Evolutionary conservation across 768 basidiomycete genomes (phyloP).

Genomic region (Mrakia hoshinonis): DNA sequence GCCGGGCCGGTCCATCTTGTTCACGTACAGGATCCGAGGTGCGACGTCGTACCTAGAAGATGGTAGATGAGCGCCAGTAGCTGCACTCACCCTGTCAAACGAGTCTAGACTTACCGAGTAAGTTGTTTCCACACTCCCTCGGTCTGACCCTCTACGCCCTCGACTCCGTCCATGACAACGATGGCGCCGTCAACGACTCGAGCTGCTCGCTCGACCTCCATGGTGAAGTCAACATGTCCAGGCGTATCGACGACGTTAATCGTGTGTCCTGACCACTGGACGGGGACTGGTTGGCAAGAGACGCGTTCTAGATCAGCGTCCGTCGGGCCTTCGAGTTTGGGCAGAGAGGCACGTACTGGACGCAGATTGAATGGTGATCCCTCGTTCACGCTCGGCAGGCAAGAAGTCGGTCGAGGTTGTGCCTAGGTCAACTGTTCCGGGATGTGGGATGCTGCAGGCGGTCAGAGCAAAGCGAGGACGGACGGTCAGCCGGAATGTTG

Average conservation of each 20-base stretch:
- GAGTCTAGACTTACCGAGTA: conserved; percentile 53
- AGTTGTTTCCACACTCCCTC: conserved; percentile 80
- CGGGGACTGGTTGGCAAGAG: conserved; percentile 1
- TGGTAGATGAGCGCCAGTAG: background rate
- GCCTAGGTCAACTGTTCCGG: conserved; percentile 79
- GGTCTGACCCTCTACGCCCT: conserved; percentile 84
- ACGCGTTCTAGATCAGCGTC: conserved; percentile 37
- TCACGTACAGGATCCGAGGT: conserved; percentile 70
- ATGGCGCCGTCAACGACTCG: conserved; percentile 83
- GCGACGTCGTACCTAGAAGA: conserved; percentile 61
- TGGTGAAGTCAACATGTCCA: conserved; percentile 90
- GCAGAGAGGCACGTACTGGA: conserved; percentile 36
- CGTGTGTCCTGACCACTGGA: conserved; percentile 32
- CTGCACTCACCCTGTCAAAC: background rate
- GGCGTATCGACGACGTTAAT: conserved; percentile 86
- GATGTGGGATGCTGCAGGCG: conserved; percentile 60
- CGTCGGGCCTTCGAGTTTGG: conserved; percentile 44
- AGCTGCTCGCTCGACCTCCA: conserved; percentile 91
- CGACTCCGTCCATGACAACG: conserved; percentile 78
- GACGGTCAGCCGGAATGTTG: background rate
- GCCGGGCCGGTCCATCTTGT: conserved; percentile 80
- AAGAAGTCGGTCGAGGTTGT: conserved; percentile 86
- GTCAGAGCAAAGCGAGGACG: conserved; percentile 35
- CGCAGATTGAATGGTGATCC: conserved; percentile 86
- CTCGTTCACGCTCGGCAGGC: conserved; percentile 78